Base-by-base conservation (phyloP, 148 eudicot species). In the Chenopodium formosanum region DNA sequence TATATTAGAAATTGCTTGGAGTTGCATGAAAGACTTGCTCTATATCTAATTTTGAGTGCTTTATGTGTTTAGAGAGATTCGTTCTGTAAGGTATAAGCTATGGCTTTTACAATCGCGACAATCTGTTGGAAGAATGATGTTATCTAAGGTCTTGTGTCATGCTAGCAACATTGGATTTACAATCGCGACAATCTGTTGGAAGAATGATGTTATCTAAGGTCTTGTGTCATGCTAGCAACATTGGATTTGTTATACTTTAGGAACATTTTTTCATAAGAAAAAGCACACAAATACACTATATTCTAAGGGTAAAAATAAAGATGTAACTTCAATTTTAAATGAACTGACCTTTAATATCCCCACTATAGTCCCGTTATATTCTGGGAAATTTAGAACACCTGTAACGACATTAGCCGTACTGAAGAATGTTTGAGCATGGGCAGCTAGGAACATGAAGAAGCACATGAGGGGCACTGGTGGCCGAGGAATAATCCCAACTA, bases 341-440 rank as follows among this genome's bases (percentile, higher is more conserved):
- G 11, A n/a, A 4, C 16, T 85, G 65, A 95, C 99, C 99, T 95
- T 95, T 94, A 95, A 87, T 66, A 95, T 94, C 20, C 99, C 98
- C 25, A 96, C 97, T 60, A 87, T 82, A 19, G 99, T 96, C 9
- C 99, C 98, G 27, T 92, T 86, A 77, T 88, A 92, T 65, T 86
- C 90, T 0, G 90, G 94, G 48, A 96, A 96, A 79, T 96, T 94
- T 31, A 81, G 82, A 2, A 96, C 99, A 19, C 90, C 95, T 2
- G 94, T 90, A 70, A 96, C 98, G 50, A 96, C 98, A 78, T 96
- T 94, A 0, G 95, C 93, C 4, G 99, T 96, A 73, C 91, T 96
- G 83, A 96, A 92, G 75, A 96, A 96, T 0, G 99, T 94, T 91
- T 93, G 97, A 34, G 98, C 90, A 77, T 96, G 97, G 0, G 94